Base-by-base conservation (phyloP, 2,329 filamentous ascomycete species). In the Fusarium phyllophilum region DNA sequence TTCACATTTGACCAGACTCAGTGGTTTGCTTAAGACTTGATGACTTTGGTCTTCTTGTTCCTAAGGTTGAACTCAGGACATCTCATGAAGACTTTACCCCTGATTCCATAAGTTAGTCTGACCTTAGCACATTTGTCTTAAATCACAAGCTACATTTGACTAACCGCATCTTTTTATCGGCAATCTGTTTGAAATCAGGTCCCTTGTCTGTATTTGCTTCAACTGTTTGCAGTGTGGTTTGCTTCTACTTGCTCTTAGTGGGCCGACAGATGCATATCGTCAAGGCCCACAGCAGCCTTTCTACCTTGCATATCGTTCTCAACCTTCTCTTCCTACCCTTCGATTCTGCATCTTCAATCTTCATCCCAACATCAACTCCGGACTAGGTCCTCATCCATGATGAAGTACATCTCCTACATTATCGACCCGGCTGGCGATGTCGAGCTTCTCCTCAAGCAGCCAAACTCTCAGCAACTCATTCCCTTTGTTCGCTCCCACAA, bases 21-120 rank as follows among this genome's bases (percentile, higher is more conserved):
- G 48, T 8, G 3, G 0, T 17, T 4, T 34, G 5, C 8, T 24
- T 1, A 6, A 11, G 17, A 1, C 6, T 14, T 20, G 3, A 5
- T 22, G 24, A 12, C 11, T 1, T 11, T 26, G 13, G 10, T 29
- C 7, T 10, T 29, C 14, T 38, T 17, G 10, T 38, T 22, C 24
- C 10, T 3, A 22, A 24, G 8, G 8, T 5, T n/a, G 6, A 3
- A 13, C 7, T 20, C 13, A 20, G 5, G 11, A 18, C 33, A 24
- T 20, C 5, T 34, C 3, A 11, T 49, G 20, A 9, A n/a, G 14
- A 24, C 11, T 6, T n/a, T 24, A 15, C 48, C 48, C 48, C 48
- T 51, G 12, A 14, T 34, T 33, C 6, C n/a, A 10, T 10, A 24
- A 34, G 17, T 13, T 24, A 14, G 12, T 15, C 22, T n/a, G 17